Base-by-base conservation (phyloP, 768 basidiomycete genomes). In the Mrakia hoshinonis region DNA sequence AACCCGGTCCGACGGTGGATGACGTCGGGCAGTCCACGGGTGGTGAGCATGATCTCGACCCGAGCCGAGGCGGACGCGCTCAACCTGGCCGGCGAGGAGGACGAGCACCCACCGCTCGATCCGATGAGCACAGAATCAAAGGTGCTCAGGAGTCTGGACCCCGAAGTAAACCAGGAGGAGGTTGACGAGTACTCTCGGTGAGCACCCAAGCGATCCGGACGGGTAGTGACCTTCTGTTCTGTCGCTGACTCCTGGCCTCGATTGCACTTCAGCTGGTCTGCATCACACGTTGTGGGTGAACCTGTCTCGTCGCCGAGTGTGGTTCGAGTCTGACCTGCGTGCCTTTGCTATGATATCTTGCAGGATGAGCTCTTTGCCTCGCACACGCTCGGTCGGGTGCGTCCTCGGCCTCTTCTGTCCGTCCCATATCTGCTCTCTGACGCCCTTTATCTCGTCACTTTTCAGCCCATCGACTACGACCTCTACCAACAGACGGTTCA, bases 1-100 rank as follows among this genome's bases (percentile, higher is more conserved):
- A 87, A 88, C 73, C 90, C 89, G 34, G 87, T 91, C 12, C 83
- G 88, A 36, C 84, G 86, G 22, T 91, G 89, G 89, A 90, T 91
- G 67, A 29, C 63, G 0, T 58, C 46, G 9, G 51, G 36, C 20
- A 22, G 13, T 5, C 6, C 36, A 10, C 31, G 58, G 6, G 7
- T 36, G 3, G 58, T 38, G 22, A 61, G 58, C 43, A 13, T 29
- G 20, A 47, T 24, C 18, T 51, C 52, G 24, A 12, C 46, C 5
- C 11, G 67, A 34, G 58, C 11, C 12, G 34, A 61, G 58, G 34
- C 31, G 6, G 58, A 61, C 31, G 58, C 36, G 4, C 34, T 39
- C 20, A 20, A 18, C 15, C 49, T 20, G 49, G 49, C 15, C 6
- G 49, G 49, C 6, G 11, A 24, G 7, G 49, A 20, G 22, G 49